These are phyloP conservation scores for Galerina sulciceps DNA, from an alignment of 768 basidiomycete species.

Conservation along the genomic window DNA sequence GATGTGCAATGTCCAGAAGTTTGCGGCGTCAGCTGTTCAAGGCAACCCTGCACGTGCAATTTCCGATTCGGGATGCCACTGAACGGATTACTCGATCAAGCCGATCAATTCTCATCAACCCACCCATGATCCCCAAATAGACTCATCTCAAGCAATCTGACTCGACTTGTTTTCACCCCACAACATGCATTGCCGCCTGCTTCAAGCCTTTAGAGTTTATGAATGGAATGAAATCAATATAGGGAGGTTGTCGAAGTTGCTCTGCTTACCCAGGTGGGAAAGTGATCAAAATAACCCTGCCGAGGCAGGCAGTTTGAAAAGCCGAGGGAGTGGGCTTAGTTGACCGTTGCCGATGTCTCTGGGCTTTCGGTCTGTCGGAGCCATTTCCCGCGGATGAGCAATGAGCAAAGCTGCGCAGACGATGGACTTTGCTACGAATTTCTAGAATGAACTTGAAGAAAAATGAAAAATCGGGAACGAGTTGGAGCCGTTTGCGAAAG, in stretches of 20 bases:
- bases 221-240: neutral
- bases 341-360: neutral
- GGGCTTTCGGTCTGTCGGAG: neutral
- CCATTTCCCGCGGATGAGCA: neutral
- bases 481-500: too few species aligned
- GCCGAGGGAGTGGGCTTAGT: neutral
- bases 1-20: slow-evolving; percentile 12
- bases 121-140: neutral
- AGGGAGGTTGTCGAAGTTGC: neutral
- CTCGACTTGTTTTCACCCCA: neutral
- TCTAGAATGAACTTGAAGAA: too few species aligned
- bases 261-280: neutral
- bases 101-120: slow-evolving; percentile 22
- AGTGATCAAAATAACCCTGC: neutral
- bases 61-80: slow-evolving; percentile 11
- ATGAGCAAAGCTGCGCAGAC: too few species aligned
- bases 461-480: too few species aligned
- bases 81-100: slow-evolving; percentile 21
- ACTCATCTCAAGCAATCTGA: neutral
- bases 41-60: slow-evolving; percentile 23
- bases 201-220: neutral
- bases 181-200: neutral
- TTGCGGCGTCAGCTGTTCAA: slow-evolving; percentile 27
- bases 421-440: too few species aligned
- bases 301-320: neutral